Conservation (phyloP, 495 filamentous ascomycete species). For the Neurospora terricola region DNA sequence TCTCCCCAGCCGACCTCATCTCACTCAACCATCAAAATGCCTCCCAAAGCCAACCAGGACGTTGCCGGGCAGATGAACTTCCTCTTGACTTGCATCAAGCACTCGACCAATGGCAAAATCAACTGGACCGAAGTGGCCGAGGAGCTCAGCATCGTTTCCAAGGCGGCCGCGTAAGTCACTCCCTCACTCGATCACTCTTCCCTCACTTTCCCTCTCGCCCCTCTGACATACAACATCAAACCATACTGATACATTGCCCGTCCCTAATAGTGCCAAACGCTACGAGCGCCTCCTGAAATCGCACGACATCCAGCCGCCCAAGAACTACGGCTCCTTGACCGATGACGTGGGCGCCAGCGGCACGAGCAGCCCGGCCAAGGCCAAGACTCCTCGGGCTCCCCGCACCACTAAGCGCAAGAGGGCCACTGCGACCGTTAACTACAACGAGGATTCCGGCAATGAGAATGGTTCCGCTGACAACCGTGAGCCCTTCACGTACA, state of each 20-base stretch:
- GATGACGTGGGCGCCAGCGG: background rate
- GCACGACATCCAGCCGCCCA: conserved; percentile 31
- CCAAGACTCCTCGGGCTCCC: background rate
- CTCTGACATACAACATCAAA: background rate
- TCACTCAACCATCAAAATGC: conserved; percentile 28
- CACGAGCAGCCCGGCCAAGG: background rate
- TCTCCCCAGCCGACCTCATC: background rate
- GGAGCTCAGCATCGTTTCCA: conserved; percentile 50
- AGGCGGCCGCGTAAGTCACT: conserved; percentile 59
- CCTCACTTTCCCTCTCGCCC: background rate
- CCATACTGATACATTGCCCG: background rate
- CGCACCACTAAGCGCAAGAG: background rate
- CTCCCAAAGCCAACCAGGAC: conserved; percentile 35
- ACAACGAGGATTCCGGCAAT: background rate
- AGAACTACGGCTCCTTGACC: background rate
- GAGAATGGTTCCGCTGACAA: background rate
- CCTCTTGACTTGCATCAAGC: conserved; percentile 53
- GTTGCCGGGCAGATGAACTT: conserved; percentile 44
- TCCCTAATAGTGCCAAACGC: conserved; percentile 31
- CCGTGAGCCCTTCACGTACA: background rate
- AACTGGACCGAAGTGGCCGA: conserved; percentile 53
- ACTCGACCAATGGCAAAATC: conserved; percentile 46
- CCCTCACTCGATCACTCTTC: background rate
- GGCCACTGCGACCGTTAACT: background rate
- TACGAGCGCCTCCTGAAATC: conserved; percentile 55